Evolutionary conservation across 495 filamentous ascomycete species (phyloP), one percentile per base, ranked within the genome.

Genomic region (Haplographium delicatum): DNA sequence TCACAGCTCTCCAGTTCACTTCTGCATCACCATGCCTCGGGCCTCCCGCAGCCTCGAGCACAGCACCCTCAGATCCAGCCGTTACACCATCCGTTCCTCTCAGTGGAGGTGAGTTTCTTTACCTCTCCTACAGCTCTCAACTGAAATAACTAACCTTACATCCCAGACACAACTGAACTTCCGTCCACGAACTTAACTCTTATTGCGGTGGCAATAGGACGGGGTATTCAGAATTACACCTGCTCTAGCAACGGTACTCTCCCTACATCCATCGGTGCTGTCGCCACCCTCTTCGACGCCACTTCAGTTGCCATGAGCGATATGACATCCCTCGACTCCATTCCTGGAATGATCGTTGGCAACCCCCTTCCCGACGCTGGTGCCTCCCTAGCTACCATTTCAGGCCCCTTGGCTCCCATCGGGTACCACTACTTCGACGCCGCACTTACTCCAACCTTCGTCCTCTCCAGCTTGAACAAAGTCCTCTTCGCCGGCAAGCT

Each of bases 201-300:
- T 47, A 76, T 79, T 64, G 75, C 78, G 62, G 73, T 89, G 56
- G 78, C 74, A 45, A 50, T 89, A 45, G 86, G 85, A 56, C 81
- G 81, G 26, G 86, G 86, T 45, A 81, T 83, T 53, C 86, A 90
- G 58, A 90, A 90, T 71, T 90, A 90, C 70, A 84, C 78, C 22
- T 90, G 86, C 62, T 49, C 58, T 7, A 46, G 57, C 11, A 47
- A 56, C n/a, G 58, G 66, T 39, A 57, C 62, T 19, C 54, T 61
- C 4, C 65, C 76, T 3, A 50, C 55, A 1, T 63, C 76, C 22
- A 61, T 65, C 30, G 86, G 86, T 20, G 85, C 85, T 22, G 67
- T 81, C 15, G 87, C 87, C 10, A 80, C 78, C 3, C 76, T 88
- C 28, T 84, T 15, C 59, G 57, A 66, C 47, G 46, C 57, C 10